Evolutionary conservation across 768 basidiomycete genomes (phyloP), one percentile per base, ranked within the genome.

Genomic region (Gymnopilus junonius): DNA sequence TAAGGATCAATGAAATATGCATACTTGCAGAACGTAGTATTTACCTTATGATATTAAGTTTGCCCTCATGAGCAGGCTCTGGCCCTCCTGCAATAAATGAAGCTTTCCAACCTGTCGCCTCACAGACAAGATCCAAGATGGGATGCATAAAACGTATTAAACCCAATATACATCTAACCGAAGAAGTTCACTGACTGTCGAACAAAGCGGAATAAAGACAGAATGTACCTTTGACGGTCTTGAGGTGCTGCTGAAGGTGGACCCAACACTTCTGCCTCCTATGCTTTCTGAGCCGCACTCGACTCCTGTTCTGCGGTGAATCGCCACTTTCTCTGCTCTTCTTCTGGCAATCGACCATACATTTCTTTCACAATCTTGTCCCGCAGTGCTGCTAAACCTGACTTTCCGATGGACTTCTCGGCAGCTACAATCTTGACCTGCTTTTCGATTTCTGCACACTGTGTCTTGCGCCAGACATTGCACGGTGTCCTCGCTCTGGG

Each of bases 401-500:
- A 46, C 60, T 42, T 56, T 14, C 21, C n/a, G 12, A 54, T 43
- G 23, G 21, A 14, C 17, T 58, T 20, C 21, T 31, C 25, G 2
- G 32, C 21, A 17, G 43, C 63, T 15, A n/a, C 15, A 15, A 37
- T 27, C 17, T 35, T 35, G n/a, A 50, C 51, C 45, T 62, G 37
- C 17, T 20, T 37, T 6, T 63, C 55, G 43, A 67, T 63, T 6
- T 14, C 17, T 8, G 6, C 25, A 3, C 32, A 31, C 11, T 60
- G 43, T 6, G 46, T 58, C 32, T 56, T 61, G 23, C 56, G 48
- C 66, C 66, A 67, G 17, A 58, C 20, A n/a, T 65, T 67, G 14
- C 25, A 50, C 0, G 63, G 43, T 8, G 56, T 21, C 12, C 45
- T 43, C 4, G 20, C 32, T 7, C 63, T 45, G 4, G 66, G 66